phyloP scores from a whole-genome alignment of 23 red algal genomes.

The Cyanidiococcus yangmingshanensis region DNA sequence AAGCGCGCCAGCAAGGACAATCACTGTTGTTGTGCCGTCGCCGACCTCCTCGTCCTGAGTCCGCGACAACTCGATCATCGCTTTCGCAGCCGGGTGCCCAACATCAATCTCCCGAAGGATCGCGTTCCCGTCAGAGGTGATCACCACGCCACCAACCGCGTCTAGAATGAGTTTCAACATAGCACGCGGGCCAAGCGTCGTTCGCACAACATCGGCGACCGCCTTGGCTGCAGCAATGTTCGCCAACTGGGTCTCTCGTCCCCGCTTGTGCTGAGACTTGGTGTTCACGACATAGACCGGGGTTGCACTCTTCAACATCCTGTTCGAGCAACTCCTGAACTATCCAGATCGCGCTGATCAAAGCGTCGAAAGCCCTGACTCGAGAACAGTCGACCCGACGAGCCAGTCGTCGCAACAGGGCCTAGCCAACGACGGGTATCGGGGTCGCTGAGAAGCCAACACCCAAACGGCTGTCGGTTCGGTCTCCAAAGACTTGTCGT shows the following conservation, averaged over 20 bases:
- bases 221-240: slow-evolving; percentile 92
- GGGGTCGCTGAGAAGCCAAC: too few relatives aligned
- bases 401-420: too few relatives aligned
- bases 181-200: slow-evolving; percentile 89
- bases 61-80: slow-evolving; percentile 90
- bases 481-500: too few relatives aligned
- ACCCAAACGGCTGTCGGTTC: too few relatives aligned
- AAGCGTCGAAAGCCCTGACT: too few relatives aligned
- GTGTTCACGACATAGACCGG: slow-evolving; percentile 28
- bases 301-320: background rate
- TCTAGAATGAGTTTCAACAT: slow-evolving; percentile 99
- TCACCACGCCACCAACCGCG: slow-evolving; percentile 70
- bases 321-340: too few relatives aligned
- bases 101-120: slow-evolving; percentile 97
- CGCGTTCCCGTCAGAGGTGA: slow-evolving; percentile 94
- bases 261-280: slow-evolving; percentile 71
- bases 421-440: too few relatives aligned
- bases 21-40: slow-evolving; percentile 95
- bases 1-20: slow-evolving; percentile 89
- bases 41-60: slow-evolving; percentile 99
- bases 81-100: slow-evolving; percentile 89
- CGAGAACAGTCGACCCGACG: too few relatives aligned
- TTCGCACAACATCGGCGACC: slow-evolving; percentile 89
- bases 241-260: slow-evolving; percentile 77
- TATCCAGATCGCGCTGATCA: too few relatives aligned